Base-by-base conservation (phyloP, 257 asterid genomes). In the Rehmannia glutinosa region DNA sequence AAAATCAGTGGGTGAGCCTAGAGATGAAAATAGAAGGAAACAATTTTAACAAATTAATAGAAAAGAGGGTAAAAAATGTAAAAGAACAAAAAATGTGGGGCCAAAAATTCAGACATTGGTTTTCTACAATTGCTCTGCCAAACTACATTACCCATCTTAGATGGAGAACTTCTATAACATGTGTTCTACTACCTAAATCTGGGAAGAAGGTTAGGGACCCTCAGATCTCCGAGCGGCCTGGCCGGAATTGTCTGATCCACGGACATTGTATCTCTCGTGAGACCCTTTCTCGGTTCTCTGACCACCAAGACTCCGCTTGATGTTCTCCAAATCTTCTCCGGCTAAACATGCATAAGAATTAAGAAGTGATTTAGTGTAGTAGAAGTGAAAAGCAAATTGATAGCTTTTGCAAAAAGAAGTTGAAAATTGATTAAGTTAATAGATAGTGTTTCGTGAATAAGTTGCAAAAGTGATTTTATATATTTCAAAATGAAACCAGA, bases 241-340 rank as follows among this genome's bases (percentile, higher is more conserved):
- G 43, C 86, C 86, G 0, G 83, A 77, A 73, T 84, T 82, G 17
- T 92, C 76, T 15, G 92, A 89, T 39, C 87, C 90, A 1, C 96
- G 80, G 17, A 89, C 87, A 41, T 83, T 86, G 67, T 86, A 89
- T 62, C 68, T 81, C 78, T 84, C 82, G 8, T 84, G n/a, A 82
- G 28, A 86, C 91, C 28, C 78, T 88, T 56, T 84, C 95, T 8
- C 90, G 89, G 73, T 86, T 88, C 72, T 86, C 91, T 1, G 87
- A 82, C 96, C 94, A 86, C 96, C 96, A 84, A 5, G 84, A 79
- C 62, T 84, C 91, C 0, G 96, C 96, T 68, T 86, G 91, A 70
- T 86, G 91, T 73, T 86, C 88, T 52, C 89, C 88, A 10, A 88
- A 86, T 80, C 87, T 84, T 76, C 90, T 80, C 41, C 88, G 85